Base-by-base conservation (phyloP, 2,329 filamentous ascomycete species). In the Ampelomyces quisqualis region DNA sequence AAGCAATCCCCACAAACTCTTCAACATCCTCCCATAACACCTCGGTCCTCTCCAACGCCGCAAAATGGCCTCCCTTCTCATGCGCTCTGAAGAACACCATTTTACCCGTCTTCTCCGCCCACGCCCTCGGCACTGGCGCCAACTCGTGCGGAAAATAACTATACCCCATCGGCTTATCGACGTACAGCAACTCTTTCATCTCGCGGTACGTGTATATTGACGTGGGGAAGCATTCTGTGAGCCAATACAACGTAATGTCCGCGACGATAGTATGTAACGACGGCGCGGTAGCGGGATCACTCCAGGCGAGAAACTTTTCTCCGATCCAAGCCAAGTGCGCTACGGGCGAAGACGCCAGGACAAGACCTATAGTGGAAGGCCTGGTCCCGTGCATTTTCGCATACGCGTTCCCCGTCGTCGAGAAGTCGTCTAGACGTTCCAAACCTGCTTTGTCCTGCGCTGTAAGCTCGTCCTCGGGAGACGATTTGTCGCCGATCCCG, bases 311-410 rank as follows among this genome's bases (percentile, higher is more conserved):
- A 40, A 77, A 77, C 55, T 81, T 81, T 50, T 82, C 79, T 3
- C 74, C 76, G 18, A 81, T 70, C 74, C 80, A 85, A 5, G 75
- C 72, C 2, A 85, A 69, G 14, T 84, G 55, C 0, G 78, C 77
- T 1, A 84, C 46, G 0, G 81, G 81, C 22, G 69, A 80, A 4
- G 75, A 67, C 3, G 73, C 67, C 1, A 84, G 60, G 0, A 72
- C 75, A 4, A 81, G 68, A 0, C 79, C 79, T 30, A 82, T 76
- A 0, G 80, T 84, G 0, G 72, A 69, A 0, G 80, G 76, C 7
- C 75, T 64, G 0, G 78, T 79, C 1, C 68, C 76, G 38, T 84
- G 81, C 55, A 77, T 70, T 0, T 68, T 36, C 0, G 72, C 70
- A 53, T 82, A 85, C 0, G 72, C 77, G 8, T 50, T 57, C 1